phyloP scores from a whole-genome alignment of 345 rosid species.

The Mangifera indica region DNA sequence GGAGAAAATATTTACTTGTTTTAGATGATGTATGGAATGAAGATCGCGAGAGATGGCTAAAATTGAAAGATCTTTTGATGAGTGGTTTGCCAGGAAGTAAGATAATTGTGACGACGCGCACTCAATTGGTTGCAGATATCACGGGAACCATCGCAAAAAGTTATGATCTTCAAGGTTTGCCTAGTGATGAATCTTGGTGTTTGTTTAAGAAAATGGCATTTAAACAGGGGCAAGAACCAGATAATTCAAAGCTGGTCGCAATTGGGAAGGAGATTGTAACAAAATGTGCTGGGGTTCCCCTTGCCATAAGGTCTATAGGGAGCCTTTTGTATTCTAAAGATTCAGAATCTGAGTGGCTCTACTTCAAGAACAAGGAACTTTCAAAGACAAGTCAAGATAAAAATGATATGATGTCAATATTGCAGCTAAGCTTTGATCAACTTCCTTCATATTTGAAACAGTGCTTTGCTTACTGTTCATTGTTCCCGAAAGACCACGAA shows the following conservation, averaged over 20 bases:
- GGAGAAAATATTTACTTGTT: conserved; percentile 23
- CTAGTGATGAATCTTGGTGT: conserved; percentile 15
- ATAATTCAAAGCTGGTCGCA: too few relatives aligned
- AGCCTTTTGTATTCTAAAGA: conserved; percentile 11
- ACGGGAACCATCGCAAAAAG: conserved; percentile 1
- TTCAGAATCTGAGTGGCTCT: conserved; percentile 14
- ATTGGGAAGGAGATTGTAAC: conserved; percentile 15
- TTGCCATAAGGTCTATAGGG: conserved; percentile 18
- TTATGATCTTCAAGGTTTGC: conserved; percentile 3
- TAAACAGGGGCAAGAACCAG: background rate
- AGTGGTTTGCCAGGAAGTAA: conserved; percentile 20
- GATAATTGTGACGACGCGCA: conserved; percentile 25
- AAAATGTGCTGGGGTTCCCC: conserved; percentile 19
- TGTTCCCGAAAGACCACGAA: conserved; percentile 26
- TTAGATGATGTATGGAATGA: conserved; percentile 31
- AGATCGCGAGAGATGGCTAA: conserved; percentile 12
- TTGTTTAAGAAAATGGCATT: conserved; percentile 22
- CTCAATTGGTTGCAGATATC: conserved; percentile 19
- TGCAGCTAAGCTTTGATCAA: conserved; percentile 24
- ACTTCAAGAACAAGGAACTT: background rate
- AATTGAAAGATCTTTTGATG: conserved; percentile 3
- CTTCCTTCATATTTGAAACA: conserved; percentile 24
- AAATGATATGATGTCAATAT: conserved; percentile 13
- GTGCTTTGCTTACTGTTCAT: conserved; percentile 29
- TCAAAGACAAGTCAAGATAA: background rate